Conservation (phyloP, 2,329 filamentous ascomycete species). For the Pseudogymnoascus pannorum region DNA sequence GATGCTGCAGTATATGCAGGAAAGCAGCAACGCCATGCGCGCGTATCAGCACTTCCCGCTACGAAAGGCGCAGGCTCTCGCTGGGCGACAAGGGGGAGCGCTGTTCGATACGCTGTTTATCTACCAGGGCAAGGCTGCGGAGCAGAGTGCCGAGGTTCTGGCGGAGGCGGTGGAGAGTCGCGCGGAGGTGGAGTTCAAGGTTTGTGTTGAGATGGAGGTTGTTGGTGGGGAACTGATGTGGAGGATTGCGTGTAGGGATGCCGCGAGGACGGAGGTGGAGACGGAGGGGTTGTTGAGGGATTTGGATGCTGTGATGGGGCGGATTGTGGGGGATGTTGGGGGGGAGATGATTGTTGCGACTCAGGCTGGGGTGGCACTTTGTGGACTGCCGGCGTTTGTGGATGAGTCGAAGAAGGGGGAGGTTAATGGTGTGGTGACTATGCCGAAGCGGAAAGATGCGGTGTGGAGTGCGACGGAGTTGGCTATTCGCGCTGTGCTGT, state of each 20-base stretch:
- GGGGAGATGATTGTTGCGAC: slow-evolving; percentile 48
- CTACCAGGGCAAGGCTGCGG: slow-evolving; percentile 43
- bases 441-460: slow-evolving; percentile 4
- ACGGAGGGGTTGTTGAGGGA: slow-evolving; percentile 45
- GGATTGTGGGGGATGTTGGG: slow-evolving; percentile 44
- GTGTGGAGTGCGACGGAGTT: slow-evolving; percentile 32
- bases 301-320: slow-evolving; percentile 52
- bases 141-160: slow-evolving; percentile 11
- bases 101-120: slow-evolving; percentile 61
- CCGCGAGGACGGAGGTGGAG: slow-evolving; percentile 40
- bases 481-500: slow-evolving; percentile 39
- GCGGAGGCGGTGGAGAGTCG: slow-evolving; percentile 35
- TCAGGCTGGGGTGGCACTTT: slow-evolving; percentile 51
- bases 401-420: not conserved
- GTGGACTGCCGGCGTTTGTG: slow-evolving; percentile 47
- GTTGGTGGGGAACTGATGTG: slow-evolving; percentile 51
- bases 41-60: slow-evolving; percentile 72
- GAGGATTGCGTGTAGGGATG: slow-evolving; percentile 62
- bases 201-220: slow-evolving; percentile 75
- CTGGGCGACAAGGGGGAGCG: slow-evolving; percentile 29
- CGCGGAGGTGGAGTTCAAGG: slow-evolving; percentile 69
- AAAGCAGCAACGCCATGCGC: slow-evolving; percentile 57
- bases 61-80: slow-evolving; percentile 55
- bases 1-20: slow-evolving; percentile 68
- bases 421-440: not conserved